A percentile compares a stretch with the other conserved stretches of the same genome.
These are phyloP conservation scores for Diophrys sp. DNA, from an alignment of 73 alveolate species.

Conservation along the genomic window DNA sequence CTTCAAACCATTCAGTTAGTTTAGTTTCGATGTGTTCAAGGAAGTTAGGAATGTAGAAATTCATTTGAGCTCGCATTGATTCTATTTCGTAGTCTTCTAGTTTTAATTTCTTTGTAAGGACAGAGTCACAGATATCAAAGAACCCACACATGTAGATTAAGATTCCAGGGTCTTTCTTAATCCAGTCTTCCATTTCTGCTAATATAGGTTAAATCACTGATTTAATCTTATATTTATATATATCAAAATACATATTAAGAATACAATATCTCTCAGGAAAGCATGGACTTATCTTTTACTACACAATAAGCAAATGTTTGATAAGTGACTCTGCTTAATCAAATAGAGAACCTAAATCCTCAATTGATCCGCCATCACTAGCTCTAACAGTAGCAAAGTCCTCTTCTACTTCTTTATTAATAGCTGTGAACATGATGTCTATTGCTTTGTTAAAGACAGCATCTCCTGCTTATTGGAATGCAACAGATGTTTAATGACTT, in stretches of 20 bases:
- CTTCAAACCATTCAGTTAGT: not conserved
- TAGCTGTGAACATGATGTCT: too few relatives aligned
- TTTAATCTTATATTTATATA: not conserved
- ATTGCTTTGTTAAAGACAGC: too few relatives aligned
- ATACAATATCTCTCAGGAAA: not conserved
- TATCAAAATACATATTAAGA: not conserved
- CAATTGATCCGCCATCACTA: not conserved
- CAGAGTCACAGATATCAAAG: not conserved
- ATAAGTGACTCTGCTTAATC: not conserved
- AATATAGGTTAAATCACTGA: not conserved
- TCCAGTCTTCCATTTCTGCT: not conserved
- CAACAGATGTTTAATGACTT: too few relatives aligned
- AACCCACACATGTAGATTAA: conserved; percentile 1
- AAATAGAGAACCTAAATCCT: not conserved
- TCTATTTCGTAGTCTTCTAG: not conserved
- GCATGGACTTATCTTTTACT: not conserved
- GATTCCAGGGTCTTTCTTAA: not conserved
- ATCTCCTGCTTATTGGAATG: too few relatives aligned
- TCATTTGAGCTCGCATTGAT: not conserved
- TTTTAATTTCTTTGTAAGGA: not conserved
- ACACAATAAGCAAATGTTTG: not conserved
- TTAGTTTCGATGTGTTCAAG: not conserved
- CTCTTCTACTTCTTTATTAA: too few relatives aligned
- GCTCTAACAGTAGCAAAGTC: not conserved
- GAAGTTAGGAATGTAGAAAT: not conserved